Conservation (phyloP, 148 eudicot genomes). For the Camellia sinensis region DNA sequence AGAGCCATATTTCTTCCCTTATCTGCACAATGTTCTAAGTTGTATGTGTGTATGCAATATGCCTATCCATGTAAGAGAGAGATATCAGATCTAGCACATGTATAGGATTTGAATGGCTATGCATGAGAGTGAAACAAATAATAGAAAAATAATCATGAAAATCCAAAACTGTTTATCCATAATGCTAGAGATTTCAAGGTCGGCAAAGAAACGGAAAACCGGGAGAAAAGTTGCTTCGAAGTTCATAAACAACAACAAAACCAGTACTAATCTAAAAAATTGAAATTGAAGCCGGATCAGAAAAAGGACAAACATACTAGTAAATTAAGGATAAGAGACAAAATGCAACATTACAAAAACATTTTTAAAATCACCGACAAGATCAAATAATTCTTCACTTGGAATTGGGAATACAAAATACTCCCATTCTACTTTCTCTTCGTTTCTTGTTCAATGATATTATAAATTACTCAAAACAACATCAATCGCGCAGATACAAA, state of each 20-base stretch:
- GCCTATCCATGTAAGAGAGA: neutral
- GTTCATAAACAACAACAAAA: conserved; percentile 13
- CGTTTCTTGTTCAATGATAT: neutral
- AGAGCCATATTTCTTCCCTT: too few relatives aligned
- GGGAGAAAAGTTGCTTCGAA: conserved; percentile 22
- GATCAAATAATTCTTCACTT: conserved; percentile 27
- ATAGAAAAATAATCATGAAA: neutral
- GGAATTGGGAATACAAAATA: conserved; percentile 22
- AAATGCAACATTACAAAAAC: neutral
- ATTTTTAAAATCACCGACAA: conserved; percentile 26
- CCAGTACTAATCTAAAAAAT: neutral
- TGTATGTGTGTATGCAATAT: too few relatives aligned
- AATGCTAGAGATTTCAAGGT: neutral
- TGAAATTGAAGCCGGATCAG: neutral
- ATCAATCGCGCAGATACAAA: neutral
- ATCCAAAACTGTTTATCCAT: neutral
- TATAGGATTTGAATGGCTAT: neutral
- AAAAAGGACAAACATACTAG: neutral
- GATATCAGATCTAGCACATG: neutral
- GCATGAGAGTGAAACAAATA: neutral
- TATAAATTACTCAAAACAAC: neutral
- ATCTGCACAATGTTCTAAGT: too few relatives aligned
- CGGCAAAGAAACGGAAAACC: conserved; percentile 31
- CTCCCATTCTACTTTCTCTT: conserved; percentile 12
- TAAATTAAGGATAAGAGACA: neutral